Percentiles rank a stretch among this genome's conserved stretches.
Conservation (phyloP, 257 asterid species). For the Solanum virginianum region DNA sequence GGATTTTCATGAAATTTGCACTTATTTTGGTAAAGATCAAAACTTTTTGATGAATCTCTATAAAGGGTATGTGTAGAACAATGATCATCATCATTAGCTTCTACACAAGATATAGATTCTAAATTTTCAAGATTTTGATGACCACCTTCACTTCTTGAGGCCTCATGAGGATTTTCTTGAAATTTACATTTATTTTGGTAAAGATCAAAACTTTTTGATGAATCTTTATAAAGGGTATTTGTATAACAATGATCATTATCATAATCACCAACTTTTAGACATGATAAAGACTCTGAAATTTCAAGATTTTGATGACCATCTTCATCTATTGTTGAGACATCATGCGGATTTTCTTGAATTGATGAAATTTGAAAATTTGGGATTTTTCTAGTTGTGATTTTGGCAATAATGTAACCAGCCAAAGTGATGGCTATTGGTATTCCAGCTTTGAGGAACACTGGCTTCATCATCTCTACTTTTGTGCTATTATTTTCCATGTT, state of each 20-base stretch:
- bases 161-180: not conserved
- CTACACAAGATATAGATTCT: conserved; percentile 1
- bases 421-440: conserved; percentile 48
- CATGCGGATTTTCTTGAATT: not conserved
- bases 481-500: conserved; percentile 37
- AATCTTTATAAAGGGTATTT: not conserved
- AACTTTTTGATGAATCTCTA: not conserved
- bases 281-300: conserved; percentile 6
- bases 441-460: conserved; percentile 37
- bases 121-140: conserved; percentile 12
- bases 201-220: not conserved
- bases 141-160: conserved; percentile 1
- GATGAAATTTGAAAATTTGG: not conserved
- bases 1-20: not conserved
- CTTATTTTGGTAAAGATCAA: not conserved
- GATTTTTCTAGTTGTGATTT: conserved; percentile 14
- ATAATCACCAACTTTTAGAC: not conserved
- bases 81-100: not conserved
- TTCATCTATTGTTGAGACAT: conserved; percentile 3
- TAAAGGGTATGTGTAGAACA: not conserved
- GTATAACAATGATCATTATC: not conserved
- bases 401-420: conserved; percentile 35
- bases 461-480: conserved; percentile 30
- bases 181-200: not conserved
- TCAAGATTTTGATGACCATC: conserved; percentile 8